Evolutionary conservation across 2,329 filamentous ascomycete genomes (phyloP).

Genomic region (Pleomassaria siparia): DNA sequence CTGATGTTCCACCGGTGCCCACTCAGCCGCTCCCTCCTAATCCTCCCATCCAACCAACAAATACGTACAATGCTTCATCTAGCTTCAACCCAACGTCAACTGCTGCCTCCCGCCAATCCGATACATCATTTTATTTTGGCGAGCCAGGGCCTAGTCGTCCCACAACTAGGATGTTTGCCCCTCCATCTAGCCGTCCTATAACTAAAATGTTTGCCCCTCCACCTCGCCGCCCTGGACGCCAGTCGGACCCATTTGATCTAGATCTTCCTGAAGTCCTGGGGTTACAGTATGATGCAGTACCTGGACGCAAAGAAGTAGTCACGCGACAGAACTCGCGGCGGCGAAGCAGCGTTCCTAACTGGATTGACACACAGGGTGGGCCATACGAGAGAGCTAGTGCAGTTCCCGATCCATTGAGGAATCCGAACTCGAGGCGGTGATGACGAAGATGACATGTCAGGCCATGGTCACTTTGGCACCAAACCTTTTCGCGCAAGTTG

Average conservation of each 20-base stretch:
- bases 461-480: slow-evolving; percentile 1
- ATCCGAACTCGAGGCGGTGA: slow-evolving; percentile 22
- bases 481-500: slow-evolving; percentile 11
- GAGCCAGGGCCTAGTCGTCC: slow-evolving; percentile 40
- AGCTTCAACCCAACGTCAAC: slow-evolving; percentile 27
- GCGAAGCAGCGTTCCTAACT: slow-evolving; percentile 27
- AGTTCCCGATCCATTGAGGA: slow-evolving; percentile 19
- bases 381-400: slow-evolving; percentile 20
- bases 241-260: slow-evolving; percentile 45
- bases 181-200: slow-evolving; percentile 16
- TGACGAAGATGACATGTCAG: slow-evolving; percentile 2
- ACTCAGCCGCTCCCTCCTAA: slow-evolving; percentile 25
- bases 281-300: slow-evolving; percentile 32
- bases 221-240: slow-evolving; percentile 27
- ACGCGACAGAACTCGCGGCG: slow-evolving; percentile 29
- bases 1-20: slow-evolving; percentile 24
- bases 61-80: slow-evolving; percentile 20
- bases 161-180: slow-evolving; percentile 18
- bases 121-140: slow-evolving; percentile 30
- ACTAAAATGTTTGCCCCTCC: slow-evolving; percentile 11
- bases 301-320: slow-evolving; percentile 30
- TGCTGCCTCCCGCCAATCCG: slow-evolving; percentile 27
- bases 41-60: slow-evolving; percentile 24
- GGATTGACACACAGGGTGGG: slow-evolving; percentile 24
- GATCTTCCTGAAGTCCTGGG: slow-evolving; percentile 44